These are phyloP conservation scores for Syncephalastrum contaminatum DNA, from an alignment of 371 early-diverging fungal species.

Conservation along the genomic window DNA sequence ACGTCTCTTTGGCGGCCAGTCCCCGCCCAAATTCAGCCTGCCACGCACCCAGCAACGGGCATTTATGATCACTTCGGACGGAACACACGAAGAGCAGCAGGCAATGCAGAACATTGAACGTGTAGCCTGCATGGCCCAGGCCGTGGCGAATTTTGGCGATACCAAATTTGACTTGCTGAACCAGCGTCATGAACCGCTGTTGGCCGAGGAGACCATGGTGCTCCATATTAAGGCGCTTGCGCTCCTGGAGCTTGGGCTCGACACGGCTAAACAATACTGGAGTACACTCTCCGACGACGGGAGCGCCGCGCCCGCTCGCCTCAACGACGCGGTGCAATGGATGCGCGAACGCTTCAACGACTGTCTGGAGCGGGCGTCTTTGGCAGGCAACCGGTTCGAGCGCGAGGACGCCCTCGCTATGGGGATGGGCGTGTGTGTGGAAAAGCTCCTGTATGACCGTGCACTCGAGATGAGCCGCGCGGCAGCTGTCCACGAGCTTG, in stretches of 20 bases:
- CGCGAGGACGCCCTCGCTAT: constrained; percentile 29
- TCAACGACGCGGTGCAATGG: constrained; percentile 81
- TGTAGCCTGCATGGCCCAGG: constrained; percentile 64
- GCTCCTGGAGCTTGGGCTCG: constrained; percentile 72
- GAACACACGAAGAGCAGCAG: constrained; percentile 32
- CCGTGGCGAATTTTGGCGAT: constrained; percentile 62
- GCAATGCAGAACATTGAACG: constrained; percentile 56
- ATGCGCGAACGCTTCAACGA: constrained; percentile 85
- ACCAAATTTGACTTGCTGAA: constrained; percentile 48
- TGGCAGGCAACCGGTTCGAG: constrained; percentile 52
- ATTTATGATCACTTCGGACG: constrained; percentile 25
- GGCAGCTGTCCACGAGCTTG: constrained; percentile 50
- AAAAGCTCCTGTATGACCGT: constrained; percentile 70
- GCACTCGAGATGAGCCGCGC: constrained; percentile 62
- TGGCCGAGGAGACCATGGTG: constrained; percentile 72
- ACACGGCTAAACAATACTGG: constrained; percentile 76
- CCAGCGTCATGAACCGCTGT: constrained; percentile 10
- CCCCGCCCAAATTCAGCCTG: constrained; percentile 40
- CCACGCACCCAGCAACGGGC: constrained; percentile 8
- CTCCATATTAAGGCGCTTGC: constrained; percentile 77
- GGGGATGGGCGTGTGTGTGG: constrained; percentile 44
- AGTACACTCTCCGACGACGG: constrained; percentile 29
- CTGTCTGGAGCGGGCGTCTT: constrained; percentile 79
- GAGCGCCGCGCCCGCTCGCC: constrained; percentile 33
- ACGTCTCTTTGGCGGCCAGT: constrained; percentile 60